Evolutionary conservation across 345 rosid species (phyloP).

Genomic region (Hypericum perforatum): DNA sequence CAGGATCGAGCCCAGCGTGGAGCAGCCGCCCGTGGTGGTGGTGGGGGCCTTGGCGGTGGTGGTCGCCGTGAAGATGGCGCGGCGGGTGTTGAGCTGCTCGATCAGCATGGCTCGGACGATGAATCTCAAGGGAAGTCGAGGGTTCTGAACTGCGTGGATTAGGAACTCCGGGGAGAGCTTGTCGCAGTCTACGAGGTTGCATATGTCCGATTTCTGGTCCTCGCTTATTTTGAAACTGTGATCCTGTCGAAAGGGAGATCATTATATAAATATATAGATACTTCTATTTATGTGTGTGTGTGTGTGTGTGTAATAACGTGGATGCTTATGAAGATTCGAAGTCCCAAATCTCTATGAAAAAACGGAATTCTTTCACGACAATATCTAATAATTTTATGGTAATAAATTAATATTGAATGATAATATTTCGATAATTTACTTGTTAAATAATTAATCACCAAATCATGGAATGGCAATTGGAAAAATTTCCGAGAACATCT

Average conservation of each 20-base stretch:
- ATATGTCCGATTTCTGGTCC: constrained; percentile 48
- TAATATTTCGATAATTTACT: too few species aligned
- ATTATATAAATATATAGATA: too few species aligned
- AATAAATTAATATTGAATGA: too few species aligned
- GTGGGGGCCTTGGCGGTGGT: not conserved
- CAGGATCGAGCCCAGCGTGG: constrained; percentile 64
- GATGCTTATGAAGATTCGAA: too few species aligned
- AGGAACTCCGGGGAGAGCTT: constrained; percentile 60
- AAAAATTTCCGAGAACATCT: too few species aligned
- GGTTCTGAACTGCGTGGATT: constrained; percentile 73
- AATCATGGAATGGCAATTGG: too few species aligned
- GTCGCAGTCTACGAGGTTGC: constrained; percentile 60
- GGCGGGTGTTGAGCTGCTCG: constrained; percentile 72
- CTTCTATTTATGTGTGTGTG: too few species aligned
- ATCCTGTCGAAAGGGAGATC: constrained; percentile 24
- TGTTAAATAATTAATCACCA: too few species aligned
- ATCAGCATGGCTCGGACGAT: constrained; percentile 74
- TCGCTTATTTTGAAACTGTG: constrained; percentile 44
- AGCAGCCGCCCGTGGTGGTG: constrained; percentile 10
- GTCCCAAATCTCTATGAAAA: too few species aligned
- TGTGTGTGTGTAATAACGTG: too few species aligned
- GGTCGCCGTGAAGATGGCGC: constrained; percentile 33
- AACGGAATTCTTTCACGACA: too few species aligned
- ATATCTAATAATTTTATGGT: too few species aligned
- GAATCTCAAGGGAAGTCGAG: constrained; percentile 65